Percentiles rank a stretch among this genome's conserved stretches.
Conservation (phyloP, 2,329 filamentous ascomycete genomes). For the Parastagonospora nodorum region DNA sequence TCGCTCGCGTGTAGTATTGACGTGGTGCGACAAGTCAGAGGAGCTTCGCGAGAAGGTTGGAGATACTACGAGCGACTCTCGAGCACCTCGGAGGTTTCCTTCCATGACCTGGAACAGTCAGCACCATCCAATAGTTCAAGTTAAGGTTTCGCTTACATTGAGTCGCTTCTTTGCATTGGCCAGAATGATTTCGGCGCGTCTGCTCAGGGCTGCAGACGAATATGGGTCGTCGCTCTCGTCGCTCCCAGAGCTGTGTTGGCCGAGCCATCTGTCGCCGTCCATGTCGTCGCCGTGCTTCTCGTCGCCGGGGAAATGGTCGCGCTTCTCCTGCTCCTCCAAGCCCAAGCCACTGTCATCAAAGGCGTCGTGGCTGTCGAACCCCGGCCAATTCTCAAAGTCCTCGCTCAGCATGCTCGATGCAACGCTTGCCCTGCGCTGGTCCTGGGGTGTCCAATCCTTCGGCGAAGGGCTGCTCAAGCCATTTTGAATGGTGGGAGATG, state of each 20-base stretch:
- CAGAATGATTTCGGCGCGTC: conserved; percentile 85
- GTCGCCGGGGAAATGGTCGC: conserved; percentile 36
- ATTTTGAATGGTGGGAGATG: conserved; percentile 40
- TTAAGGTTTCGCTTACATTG: conserved; percentile 64
- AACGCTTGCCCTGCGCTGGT: conserved; percentile 37
- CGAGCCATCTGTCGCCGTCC: conserved; percentile 42
- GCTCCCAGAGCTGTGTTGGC: conserved; percentile 48
- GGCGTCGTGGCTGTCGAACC: conserved; percentile 35
- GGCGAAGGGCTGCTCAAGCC: conserved; percentile 17
- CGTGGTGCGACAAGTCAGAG: conserved; percentile 40
- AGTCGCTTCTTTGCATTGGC: conserved; percentile 90
- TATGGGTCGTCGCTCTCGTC: conserved; percentile 63
- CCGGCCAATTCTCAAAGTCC: conserved; percentile 50
- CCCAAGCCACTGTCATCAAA: conserved; percentile 45
- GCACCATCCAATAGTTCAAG: conserved; percentile 10
- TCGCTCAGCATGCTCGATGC: conserved; percentile 51
- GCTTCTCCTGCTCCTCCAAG: conserved; percentile 40
- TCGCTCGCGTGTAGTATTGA: conserved; percentile 41
- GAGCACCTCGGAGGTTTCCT: conserved; percentile 80
- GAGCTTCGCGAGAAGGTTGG: conserved; percentile 51
- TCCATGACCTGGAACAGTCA: conserved; percentile 77
- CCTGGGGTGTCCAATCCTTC: conserved; percentile 22
- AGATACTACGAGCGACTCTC: conserved; percentile 66
- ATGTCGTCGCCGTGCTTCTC: conserved; percentile 42
- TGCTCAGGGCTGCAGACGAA: conserved; percentile 64